phyloP scores from a whole-genome alignment of 1,284 basidiomycete species.

The Agroathelia rolfsii region DNA sequence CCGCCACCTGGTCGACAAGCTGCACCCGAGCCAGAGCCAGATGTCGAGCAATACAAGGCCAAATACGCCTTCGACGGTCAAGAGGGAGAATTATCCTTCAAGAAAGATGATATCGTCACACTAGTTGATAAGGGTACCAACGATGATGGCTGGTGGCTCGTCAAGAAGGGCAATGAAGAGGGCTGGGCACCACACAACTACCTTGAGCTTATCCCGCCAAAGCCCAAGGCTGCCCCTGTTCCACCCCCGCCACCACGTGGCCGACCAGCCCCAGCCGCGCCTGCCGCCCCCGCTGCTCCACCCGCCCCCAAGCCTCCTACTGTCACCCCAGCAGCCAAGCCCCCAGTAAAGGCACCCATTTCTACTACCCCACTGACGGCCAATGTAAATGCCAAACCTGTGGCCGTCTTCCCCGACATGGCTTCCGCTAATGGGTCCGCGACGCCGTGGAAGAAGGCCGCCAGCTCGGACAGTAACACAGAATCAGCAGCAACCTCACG shows the following conservation, averaged over 20 bases:
- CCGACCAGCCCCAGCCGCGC: conserved; percentile 34
- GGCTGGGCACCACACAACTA: conserved; percentile 97
- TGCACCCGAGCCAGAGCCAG: conserved; percentile 50
- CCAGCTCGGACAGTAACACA: conserved; percentile 22
- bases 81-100: conserved; percentile 83
- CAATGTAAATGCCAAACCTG: conserved; percentile 52
- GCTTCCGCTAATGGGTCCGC: conserved; percentile 53
- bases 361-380: conserved; percentile 42
- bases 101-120: conserved; percentile 89
- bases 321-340: conserved; percentile 25
- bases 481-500: conserved; percentile 38
- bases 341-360: conserved; percentile 29
- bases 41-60: conserved; percentile 73
- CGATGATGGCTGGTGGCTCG: conserved; percentile 95
- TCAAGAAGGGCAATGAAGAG: conserved; percentile 77
- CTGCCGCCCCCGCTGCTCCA: conserved; percentile 19
- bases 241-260: conserved; percentile 65
- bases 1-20: conserved; percentile 41
- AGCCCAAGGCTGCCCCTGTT: conserved; percentile 44
- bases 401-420: conserved; percentile 69
- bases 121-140: conserved; percentile 92
- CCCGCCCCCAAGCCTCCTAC: conserved; percentile 26
- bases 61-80: conserved; percentile 87
- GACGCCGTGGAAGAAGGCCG: conserved; percentile 63
- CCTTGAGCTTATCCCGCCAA: conserved; percentile 67